Evolutionary conservation across 495 filamentous ascomycete genomes (phyloP), one percentile per base, ranked within the genome.

Genomic region (Eremomyces bilateralis): DNA sequence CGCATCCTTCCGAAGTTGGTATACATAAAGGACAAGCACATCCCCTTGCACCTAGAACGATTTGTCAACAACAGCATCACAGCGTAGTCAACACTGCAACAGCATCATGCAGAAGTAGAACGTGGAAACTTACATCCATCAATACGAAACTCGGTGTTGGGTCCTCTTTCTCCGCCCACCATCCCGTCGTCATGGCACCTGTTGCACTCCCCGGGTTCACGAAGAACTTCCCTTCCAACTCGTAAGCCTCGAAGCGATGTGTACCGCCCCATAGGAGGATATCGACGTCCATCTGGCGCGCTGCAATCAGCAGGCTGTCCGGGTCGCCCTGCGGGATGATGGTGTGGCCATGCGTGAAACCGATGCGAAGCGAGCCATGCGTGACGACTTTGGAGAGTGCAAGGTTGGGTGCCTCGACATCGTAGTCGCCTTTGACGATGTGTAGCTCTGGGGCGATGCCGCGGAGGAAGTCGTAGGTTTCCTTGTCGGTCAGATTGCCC

Each of bases 211-310:
- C 88, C 1, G 88, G 88, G 51, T 95, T 97, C 29, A 97, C 74
- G 56, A 97, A 97, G 61, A 97, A 97, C 53, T 90, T 81, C 34
- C 88, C 90, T 62, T 94, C 90, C 57, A 94, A 73, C 62, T 97
- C 90, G 49, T 92, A 97, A 20, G 90, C 91, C 60, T 99, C 88
- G 52, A 99, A 99, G 10, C 71, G 65, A 58, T 94, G 85, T 11
- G 85, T 93, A n/a, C 88, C 90, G 29, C 83, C 88, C 82, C 82
- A 99, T 43, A 92, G 72, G 35, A 99, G 57, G 29, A 99, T 80
- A 60, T 99, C 88, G 13, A 94, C 90, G 49, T 95, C 88, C 61
- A 99, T 74, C 53, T 85, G 80, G 41, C 88, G 74, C 18, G 88
- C 88, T 38, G 90, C 82, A 39, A 93, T 93, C 34, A 99, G 60